A percentile compares a stretch with the other conserved stretches of the same genome.
Evolutionary conservation across 139 green algal genomes (phyloP).

Genomic region (Chlorella sp.): DNA sequence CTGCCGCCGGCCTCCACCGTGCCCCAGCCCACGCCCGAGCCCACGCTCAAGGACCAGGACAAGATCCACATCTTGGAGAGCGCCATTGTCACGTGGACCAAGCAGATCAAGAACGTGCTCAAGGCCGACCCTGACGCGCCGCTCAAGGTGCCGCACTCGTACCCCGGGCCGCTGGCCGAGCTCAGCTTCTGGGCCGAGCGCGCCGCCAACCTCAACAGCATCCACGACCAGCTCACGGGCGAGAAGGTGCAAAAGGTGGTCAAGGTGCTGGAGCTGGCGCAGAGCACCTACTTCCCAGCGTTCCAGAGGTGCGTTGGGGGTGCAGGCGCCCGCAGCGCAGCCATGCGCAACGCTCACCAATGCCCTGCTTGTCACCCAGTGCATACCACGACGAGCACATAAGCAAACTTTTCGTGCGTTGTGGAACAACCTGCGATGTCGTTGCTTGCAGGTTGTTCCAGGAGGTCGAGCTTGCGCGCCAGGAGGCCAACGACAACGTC

Average conservation of each 20-base stretch:
- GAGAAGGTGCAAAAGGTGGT: conserved; percentile 67
- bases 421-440: too few relatives aligned
- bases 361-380: too few relatives aligned
- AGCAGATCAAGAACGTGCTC: conserved; percentile 90
- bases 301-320: conserved; percentile 67
- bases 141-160: conserved; percentile 32
- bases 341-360: too few relatives aligned
- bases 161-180: conserved; percentile 68
- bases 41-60: conserved; percentile 62
- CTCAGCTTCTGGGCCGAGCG: conserved; percentile 85
- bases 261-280: conserved; percentile 63
- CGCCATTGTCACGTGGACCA: conserved; percentile 78
- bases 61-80: conserved; percentile 84
- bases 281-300: conserved; percentile 72
- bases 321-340: too few relatives aligned
- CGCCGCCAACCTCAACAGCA: conserved; percentile 69
- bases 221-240: conserved; percentile 73
- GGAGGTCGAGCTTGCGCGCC: conserved; percentile 49
- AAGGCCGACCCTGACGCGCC: conserved; percentile 64
- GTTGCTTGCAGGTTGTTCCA: conserved; percentile 10
- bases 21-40: conserved; percentile 20
- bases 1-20: conserved; percentile 51
- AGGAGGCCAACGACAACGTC: conserved; percentile 76
- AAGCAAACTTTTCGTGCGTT: too few relatives aligned
- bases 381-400: too few relatives aligned